Evolutionary conservation across 257 asterid genomes (phyloP).

Genomic region (Solanum dulcamara): DNA sequence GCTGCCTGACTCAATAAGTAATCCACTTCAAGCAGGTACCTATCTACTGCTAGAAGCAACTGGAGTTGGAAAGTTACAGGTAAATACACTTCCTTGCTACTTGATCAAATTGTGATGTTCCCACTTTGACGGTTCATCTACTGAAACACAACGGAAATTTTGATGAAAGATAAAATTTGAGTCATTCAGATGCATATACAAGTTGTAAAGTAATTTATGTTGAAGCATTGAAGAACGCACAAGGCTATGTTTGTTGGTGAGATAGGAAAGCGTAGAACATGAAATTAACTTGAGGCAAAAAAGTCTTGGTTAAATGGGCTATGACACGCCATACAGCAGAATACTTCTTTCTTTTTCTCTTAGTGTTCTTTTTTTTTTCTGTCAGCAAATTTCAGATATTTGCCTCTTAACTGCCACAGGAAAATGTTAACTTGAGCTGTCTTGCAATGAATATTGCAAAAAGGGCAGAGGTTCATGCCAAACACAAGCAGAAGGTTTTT

Average conservation of each 20-base stretch:
- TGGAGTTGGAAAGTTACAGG: slow-evolving; percentile 7
- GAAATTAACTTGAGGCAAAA: neutral
- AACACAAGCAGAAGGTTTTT: neutral
- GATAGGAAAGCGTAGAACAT: neutral
- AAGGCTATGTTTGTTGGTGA: neutral
- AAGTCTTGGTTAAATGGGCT: neutral
- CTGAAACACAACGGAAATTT: neutral
- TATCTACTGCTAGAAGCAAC: slow-evolving; percentile 6
- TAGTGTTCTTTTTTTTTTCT: neutral
- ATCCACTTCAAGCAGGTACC: slow-evolving; percentile 19
- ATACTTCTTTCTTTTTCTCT: neutral
- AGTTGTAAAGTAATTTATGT: neutral
- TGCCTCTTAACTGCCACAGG: neutral
- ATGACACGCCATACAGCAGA: neutral
- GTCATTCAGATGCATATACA: neutral
- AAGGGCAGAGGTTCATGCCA: neutral
- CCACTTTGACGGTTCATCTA: neutral
- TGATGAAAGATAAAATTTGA: neutral
- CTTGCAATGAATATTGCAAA: neutral
- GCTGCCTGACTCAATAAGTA: neutral
- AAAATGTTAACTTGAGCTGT: neutral
- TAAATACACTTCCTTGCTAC: neutral
- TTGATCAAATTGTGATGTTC: neutral
- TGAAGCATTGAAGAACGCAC: neutral
- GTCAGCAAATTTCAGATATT: neutral